These are phyloP conservation scores for Apophysomyces elegans DNA, from an alignment of 371 early-diverging fungal genomes.

Conservation along the genomic window DNA sequence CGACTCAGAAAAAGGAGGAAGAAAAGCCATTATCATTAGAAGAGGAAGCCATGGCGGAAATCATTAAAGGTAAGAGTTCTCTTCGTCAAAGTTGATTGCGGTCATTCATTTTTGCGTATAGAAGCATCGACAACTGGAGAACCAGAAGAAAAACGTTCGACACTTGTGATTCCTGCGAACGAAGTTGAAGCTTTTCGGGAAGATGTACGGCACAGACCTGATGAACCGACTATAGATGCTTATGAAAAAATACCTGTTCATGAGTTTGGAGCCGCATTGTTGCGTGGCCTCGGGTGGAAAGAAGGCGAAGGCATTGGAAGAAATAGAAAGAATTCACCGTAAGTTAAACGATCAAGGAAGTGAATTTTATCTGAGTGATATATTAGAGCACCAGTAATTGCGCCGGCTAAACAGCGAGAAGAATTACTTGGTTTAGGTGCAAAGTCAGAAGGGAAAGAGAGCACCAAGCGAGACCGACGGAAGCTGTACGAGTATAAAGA, in stretches of 20 bases:
- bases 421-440: conserved; percentile 80
- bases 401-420: conserved; percentile 63
- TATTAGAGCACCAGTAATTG: conserved; percentile 39
- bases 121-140: conserved; percentile 54
- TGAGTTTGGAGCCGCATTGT: conserved; percentile 86
- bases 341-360: conserved; percentile 16
- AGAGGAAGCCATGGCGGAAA: conserved; percentile 59
- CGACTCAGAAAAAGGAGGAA: conserved; percentile 26
- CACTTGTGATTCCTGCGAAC: conserved; percentile 49
- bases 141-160: conserved; percentile 49
- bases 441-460: conserved; percentile 53
- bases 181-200: conserved; percentile 58
- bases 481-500: conserved; percentile 47
- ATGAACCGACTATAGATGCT: conserved; percentile 74
- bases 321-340: conserved; percentile 41
- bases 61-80: conserved; percentile 47
- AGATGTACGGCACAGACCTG: conserved; percentile 54
- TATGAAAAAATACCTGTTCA: conserved; percentile 89
- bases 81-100: background rate
- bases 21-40: conserved; percentile 47
- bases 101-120: conserved; percentile 11
- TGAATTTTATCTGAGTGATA: background rate
- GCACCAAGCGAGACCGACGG: conserved; percentile 29
- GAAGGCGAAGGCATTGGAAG: conserved; percentile 74
- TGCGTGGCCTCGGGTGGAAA: conserved; percentile 94